Base-by-base conservation (phyloP, 805 yeast species). In the Nakazawaea laoshanensis region DNA sequence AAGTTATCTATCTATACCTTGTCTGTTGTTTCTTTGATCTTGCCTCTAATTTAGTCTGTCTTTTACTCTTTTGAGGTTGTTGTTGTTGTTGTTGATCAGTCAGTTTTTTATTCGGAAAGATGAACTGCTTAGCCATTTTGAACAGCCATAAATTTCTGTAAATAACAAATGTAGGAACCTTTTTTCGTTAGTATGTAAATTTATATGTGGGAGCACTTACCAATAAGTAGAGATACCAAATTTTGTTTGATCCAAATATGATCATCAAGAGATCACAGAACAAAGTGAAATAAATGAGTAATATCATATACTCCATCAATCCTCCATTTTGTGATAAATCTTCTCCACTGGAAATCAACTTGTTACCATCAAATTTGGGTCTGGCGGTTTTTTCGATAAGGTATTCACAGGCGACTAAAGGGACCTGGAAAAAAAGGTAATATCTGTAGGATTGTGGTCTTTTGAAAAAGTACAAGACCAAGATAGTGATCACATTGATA, bases 231-330 rank as follows among this genome's bases (percentile, higher is more conserved):
- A 77, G 37, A 44, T 61, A 62, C 86, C 86, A 83, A 7, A 72
- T 74, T 46, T 65, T 64, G 49, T 70, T 70, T 27, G 69, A 49
- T 5, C 87, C 87, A 23, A 70, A 45, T 0, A 71, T 15, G 5
- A 71, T 44, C 60, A 74, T 68, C 32, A 77, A 53, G 1, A 77
- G 35, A 42, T 75, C 74, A 42, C 74, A 59, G 14, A 68, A 44
- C 67, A 78, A 65, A 3, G 87, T 78, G 29, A 81, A 51, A 47
- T 81, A 81, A 38, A 82, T 57, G 9, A 79, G 51, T 47, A 82
- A 92, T 48, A 77, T 77, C 63, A 80, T 57, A 58, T 77, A 80
- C 52, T 82, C 89, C 24, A 77, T 77, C 25, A 82, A 59, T 0
- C 92, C 92, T 3, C 53, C 48, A n/a, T n/a, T n/a, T 39, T 72